Evolutionary conservation across 2,329 filamentous ascomycete species (phyloP), one percentile per base, ranked within the genome.

Genomic region (Penicillium sp.): DNA sequence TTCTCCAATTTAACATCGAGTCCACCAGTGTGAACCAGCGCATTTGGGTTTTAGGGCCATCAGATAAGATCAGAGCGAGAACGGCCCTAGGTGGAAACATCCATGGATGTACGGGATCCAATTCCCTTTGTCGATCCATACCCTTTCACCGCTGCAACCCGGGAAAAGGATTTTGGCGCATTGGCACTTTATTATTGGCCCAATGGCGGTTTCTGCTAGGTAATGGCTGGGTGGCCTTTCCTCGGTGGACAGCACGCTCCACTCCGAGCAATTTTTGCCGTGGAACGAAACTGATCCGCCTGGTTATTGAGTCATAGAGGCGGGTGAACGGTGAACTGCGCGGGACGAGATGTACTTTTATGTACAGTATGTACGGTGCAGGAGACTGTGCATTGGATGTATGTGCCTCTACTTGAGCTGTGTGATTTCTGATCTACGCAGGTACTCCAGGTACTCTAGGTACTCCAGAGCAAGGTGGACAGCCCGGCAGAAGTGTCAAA

Each of bases 41-140:
- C 24, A 27, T 27, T 27, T 27, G 3, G 8, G 24, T 27, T 27
- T 54, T 64, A 60, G 63, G 56, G 56, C 62, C 53, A 65, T 65
- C 63, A 58, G 63, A 65, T 65, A 65, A 65, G 63, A 65, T 65
- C 59, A 56, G 31, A 47, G 45, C 43, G 59, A 62, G 50, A 56
- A 50, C 55, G 55, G 56, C 45, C 11, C 39, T 51, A 27, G 24
- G 24, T 18, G 18, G 18, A 18, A 18, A 18, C 18, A 18, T 18
- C 18, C 18, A 27, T 6, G 8, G 24, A 27, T 8, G 24, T 27
- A 27, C 24, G 50, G 47, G 45, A 42, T 31, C 14, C 34, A 7
- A 40, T 43, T 54, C 40, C 46, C 50, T 44, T 8, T 31, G 59
- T 55, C 56, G 58, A 64, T 64, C 62, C 47, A 59, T 60, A 13